These are phyloP conservation scores for Suillus lakei DNA, from an alignment of 768 basidiomycete genomes.

Conservation along the genomic window DNA sequence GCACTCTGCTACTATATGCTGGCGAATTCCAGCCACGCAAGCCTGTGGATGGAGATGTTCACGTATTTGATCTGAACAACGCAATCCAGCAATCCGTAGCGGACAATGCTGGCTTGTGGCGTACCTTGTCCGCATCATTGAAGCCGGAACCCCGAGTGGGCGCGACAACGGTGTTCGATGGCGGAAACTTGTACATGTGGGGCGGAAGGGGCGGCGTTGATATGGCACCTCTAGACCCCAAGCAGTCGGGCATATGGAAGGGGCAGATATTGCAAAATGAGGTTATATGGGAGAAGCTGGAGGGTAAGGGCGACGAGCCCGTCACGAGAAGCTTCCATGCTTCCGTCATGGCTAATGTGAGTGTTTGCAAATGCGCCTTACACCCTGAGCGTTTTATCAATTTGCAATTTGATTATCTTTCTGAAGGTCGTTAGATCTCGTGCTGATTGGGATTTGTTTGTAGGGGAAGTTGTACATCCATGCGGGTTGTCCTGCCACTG, in stretches of 20 bases:
- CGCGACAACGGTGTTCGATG: slow-evolving; percentile 26
- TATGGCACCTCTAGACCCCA: slow-evolving; percentile 39
- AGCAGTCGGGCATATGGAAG: slow-evolving; percentile 37
- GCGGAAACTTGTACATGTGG: slow-evolving; percentile 43
- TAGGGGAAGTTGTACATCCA: slow-evolving; percentile 43
- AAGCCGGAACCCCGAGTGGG: slow-evolving; percentile 27
- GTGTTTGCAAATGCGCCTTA: slow-evolving; percentile 8
- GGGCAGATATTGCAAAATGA: slow-evolving; percentile 16
- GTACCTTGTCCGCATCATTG: slow-evolving; percentile 26
- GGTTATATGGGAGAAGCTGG: slow-evolving; percentile 36
- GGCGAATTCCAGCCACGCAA: slow-evolving; percentile 49
- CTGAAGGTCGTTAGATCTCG: background rate
- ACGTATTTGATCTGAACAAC: slow-evolving; percentile 27
- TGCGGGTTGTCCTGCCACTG: slow-evolving; percentile 44
- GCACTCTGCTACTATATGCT: slow-evolving; percentile 42
- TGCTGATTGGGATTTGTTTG: background rate
- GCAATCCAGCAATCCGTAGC: background rate
- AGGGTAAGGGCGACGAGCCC: slow-evolving; percentile 35
- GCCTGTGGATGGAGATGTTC: slow-evolving; percentile 43
- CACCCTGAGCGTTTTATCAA: background rate
- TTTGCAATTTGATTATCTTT: background rate
- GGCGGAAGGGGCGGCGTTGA: slow-evolving; percentile 49
- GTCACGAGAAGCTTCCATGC: slow-evolving; percentile 42
- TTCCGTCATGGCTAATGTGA: slow-evolving; percentile 32
- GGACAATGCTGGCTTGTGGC: slow-evolving; percentile 21